Base-by-base conservation (phyloP, 2,329 filamentous ascomycete species). In the Nakataea oryzae region DNA sequence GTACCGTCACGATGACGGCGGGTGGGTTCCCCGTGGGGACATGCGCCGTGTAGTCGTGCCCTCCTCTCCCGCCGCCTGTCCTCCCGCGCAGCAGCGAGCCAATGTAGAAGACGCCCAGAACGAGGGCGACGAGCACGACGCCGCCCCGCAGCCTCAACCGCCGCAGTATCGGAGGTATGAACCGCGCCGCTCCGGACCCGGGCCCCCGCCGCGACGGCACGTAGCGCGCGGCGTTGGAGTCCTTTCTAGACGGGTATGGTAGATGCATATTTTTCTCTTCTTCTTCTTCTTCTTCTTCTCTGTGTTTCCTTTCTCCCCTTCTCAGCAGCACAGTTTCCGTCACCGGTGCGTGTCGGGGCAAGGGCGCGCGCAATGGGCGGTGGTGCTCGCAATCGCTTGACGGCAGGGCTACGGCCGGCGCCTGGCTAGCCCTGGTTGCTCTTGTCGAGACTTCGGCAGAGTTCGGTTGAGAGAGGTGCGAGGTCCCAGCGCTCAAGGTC, bases 201-300 rank as follows among this genome's bases (percentile, higher is more conserved):
- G 54, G 76, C 70, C 85, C 77, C 66, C 82, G 80, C 70, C 86
- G 81, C 58, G 50, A 54, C 30, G 83, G 80, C 66, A 81, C 81
- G 75, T 90, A 93, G 32, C 88, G 86, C 67, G 86, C 85, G 67
- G 89, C 85, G 71, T 88, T 86, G 67, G 90, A 93, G 71, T 84
- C 86, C 77, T 93, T 96, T 74, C 92, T 88, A 70, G 91, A 85
- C 62, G 92, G 92, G 69, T 96, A 87, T 66, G 93, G 91, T 80
- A 93, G 92, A 74, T 96, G 93, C 91, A 96, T 95, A 68, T 60
- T 64, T 79, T 41, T 56, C 27, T 41, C 57, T 27, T 12, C 12
- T 24, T 41, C 29, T 54, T 59, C 30, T 24, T 27, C 21, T 30
- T 9, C 26, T 30, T 57, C 24, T n/a, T 21, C 41, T 21, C 41